Percentiles rank a stretch among this genome's conserved stretches.
Conservation (phyloP, 129 eudicot species). For the Artemisia tridentata region DNA sequence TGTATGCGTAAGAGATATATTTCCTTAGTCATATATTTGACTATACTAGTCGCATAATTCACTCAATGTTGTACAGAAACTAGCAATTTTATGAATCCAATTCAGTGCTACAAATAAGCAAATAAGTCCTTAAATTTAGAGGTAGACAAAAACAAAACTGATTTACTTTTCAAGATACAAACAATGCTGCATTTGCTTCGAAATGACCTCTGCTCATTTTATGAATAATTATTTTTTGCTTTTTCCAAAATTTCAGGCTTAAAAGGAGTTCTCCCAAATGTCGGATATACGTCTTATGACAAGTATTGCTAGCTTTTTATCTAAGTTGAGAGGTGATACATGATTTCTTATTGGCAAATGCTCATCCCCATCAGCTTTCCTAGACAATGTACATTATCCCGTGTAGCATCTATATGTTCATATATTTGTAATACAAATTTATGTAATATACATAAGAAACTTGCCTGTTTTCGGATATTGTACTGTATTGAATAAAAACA, state of each 20-base stretch:
- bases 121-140: neutral
- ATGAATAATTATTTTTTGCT: neutral
- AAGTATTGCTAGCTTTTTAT: neutral
- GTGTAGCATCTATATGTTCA: neutral
- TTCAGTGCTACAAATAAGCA: neutral
- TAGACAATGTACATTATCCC: neutral
- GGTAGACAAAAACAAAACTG: neutral
- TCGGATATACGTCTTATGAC: neutral
- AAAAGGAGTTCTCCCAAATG: neutral
- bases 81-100: no score
- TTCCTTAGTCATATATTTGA: neutral
- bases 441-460: neutral
- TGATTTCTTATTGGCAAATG: neutral
- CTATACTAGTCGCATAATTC: no score
- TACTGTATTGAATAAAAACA: neutral
- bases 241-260: conserved; percentile 6
- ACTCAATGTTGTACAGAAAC: neutral
- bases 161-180: neutral
- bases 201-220: neutral
- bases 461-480: no score
- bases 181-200: neutral
- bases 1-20: neutral
- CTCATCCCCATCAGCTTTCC: neutral
- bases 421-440: neutral
- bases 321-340: neutral